A percentile compares a stretch with the other conserved stretches of the same genome.
These are phyloP conservation scores for Solanum sejunctum DNA, from an alignment of 257 asterid species.

Conservation along the genomic window DNA sequence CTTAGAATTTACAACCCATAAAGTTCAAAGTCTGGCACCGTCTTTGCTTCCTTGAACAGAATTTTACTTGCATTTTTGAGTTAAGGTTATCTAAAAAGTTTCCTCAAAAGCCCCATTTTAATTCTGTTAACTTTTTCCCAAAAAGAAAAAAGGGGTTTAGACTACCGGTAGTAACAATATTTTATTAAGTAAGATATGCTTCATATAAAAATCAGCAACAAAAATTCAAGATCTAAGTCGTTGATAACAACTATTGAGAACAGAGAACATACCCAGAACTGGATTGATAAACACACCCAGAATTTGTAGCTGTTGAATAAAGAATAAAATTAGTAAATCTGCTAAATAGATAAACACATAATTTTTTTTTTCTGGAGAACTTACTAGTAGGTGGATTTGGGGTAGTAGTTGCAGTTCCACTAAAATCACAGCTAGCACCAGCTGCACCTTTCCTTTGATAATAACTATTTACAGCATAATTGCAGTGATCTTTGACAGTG, in stretches of 20 bases:
- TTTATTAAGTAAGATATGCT: background rate
- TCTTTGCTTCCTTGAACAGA: background rate
- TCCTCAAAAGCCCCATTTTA: background rate
- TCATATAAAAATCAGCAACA: background rate
- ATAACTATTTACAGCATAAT: conserved; percentile 79
- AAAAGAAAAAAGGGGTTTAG: background rate
- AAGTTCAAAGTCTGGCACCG: background rate
- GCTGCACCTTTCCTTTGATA: conserved; percentile 42
- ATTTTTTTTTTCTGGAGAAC: background rate
- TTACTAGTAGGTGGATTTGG: conserved; percentile 40
- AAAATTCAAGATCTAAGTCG: background rate
- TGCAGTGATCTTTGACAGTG: conserved; percentile 73
- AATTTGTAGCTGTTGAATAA: conserved; percentile 19
- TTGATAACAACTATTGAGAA: background rate
- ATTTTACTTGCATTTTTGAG: background rate
- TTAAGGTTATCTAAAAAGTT: background rate
- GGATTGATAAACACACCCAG: conserved; percentile 56
- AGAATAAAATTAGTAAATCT: background rate
- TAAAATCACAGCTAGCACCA: conserved; percentile 54
- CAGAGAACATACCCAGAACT: conserved; percentile 47
- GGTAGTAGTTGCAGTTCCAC: conserved; percentile 36
- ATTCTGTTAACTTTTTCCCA: background rate
- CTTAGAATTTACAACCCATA: background rate
- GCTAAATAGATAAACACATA: background rate
- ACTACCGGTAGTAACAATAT: background rate